These are phyloP conservation scores for Blepharisma japonicum DNA, from an alignment of 73 alveolate genomes.

Conservation along the genomic window DNA sequence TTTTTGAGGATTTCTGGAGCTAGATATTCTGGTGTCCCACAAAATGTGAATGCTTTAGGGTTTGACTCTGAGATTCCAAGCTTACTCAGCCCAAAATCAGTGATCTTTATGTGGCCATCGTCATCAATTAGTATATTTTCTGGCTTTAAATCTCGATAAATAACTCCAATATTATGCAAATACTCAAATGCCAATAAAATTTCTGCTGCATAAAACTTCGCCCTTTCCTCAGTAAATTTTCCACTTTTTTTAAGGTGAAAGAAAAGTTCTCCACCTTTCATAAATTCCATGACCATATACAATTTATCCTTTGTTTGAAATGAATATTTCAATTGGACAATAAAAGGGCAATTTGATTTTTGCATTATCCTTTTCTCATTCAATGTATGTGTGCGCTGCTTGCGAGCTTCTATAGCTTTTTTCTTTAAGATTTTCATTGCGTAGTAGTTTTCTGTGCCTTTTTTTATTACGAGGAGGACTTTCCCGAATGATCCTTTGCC, in stretches of 20 bases:
- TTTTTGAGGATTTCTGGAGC: slow-evolving; percentile 85
- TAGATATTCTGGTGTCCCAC: slow-evolving; percentile 90
- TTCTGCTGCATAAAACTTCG: slow-evolving; percentile 42
- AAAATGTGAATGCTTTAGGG: slow-evolving; percentile 28
- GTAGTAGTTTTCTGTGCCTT: slow-evolving; percentile 44
- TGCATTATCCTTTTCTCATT: slow-evolving; percentile 78
- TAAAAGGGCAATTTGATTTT: slow-evolving; percentile 75
- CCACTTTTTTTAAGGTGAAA: slow-evolving; percentile 37
- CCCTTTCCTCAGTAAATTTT: slow-evolving; percentile 35
- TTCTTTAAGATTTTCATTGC: slow-evolving; percentile 80
- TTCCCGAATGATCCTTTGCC: slow-evolving; percentile 64
- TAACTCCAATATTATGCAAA: slow-evolving; percentile 45
- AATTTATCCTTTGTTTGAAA: slow-evolving; percentile 78
- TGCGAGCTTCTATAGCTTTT: slow-evolving; percentile 61
- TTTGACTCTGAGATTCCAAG: slow-evolving; percentile 25
- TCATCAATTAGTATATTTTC: slow-evolving; percentile 86
- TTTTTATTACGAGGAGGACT: slow-evolving; percentile 53
- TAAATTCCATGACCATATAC: slow-evolving; percentile 84
- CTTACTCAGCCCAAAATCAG: slow-evolving; percentile 90
- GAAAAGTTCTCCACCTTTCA: slow-evolving; percentile 45
- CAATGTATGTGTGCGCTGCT: slow-evolving; percentile 76
- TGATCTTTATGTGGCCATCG: slow-evolving; percentile 79
- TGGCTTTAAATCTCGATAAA: slow-evolving; percentile 85
- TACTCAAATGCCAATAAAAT: slow-evolving; percentile 50
- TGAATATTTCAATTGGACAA: slow-evolving; percentile 76